Base-by-base conservation (phyloP, 805 yeast species). In the Myxozyma neotropica region DNA sequence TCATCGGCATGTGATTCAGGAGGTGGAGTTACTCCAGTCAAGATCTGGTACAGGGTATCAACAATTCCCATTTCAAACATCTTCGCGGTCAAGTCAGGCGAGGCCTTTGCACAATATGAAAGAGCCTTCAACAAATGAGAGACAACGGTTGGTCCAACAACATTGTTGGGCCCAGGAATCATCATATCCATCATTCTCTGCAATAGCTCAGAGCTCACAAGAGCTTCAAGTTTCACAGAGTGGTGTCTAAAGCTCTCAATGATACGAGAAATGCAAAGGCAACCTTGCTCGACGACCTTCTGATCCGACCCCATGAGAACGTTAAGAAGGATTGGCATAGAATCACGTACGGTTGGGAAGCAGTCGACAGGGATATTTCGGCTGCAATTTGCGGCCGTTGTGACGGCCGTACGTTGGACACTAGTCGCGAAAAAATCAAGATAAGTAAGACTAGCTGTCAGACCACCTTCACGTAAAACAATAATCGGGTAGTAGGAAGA, bases 381-480 rank as follows among this genome's bases (percentile, higher is more conserved):
- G 64, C 89, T 83, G 2, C 92, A 78, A 67, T 87, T 86, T 2
- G 94, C 86, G 17, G 87, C 87, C 38, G 88, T 87, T 0, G 78
- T 75, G 36, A 91, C 74, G 15, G 95, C 89, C 64, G 90, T 87
- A 55, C 95, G 77, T 72, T 93, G 98, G 0, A 96, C 88, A 74
- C 89, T 96, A 21, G 85, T 80, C 1, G 97, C 88, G 72, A 93
- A 87, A 69, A 93, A 93, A 71, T 94, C 98, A 61, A 92, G 77
- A 68, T 84, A 89, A 68, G 82, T 83, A 46, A 94, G 72, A 62
- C 89, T 85, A 0, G 88, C 82, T 5, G 78, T 73, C 7, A 92
- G 71, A 7, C 91, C 86, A 39, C 87, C 86, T 56, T 83, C 80
- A 21, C 77, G 71, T 40, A 89, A 66, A 4, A 75, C 68, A 6